Conservation (phyloP, 805 yeast genomes). For the Kodamaea kaohsiungensis region DNA sequence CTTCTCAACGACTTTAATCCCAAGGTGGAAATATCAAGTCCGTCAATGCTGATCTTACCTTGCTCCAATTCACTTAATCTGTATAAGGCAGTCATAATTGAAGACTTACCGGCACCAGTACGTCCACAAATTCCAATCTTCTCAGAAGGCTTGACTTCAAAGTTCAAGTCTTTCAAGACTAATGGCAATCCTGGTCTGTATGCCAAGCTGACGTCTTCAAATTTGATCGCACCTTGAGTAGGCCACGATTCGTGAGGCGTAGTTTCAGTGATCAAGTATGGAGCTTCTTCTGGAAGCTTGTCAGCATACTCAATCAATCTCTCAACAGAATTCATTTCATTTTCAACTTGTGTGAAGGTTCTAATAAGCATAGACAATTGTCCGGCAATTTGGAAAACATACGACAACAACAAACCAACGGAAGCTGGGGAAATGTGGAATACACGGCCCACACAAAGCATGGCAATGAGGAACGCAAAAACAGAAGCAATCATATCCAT, state of each 20-base stretch:
- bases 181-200: conserved; percentile 64
- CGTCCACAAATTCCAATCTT: conserved; percentile 87
- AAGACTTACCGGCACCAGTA: conserved; percentile 84
- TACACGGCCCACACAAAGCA: conserved; percentile 61
- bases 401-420: conserved; percentile 69
- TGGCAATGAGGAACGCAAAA: conserved; percentile 53
- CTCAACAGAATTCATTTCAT: conserved; percentile 76
- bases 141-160: conserved; percentile 54
- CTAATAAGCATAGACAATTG: conserved; percentile 62
- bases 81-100: conserved; percentile 65
- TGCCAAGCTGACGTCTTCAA: conserved; percentile 50
- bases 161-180: conserved; percentile 50
- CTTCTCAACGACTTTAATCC: conserved; percentile 59
- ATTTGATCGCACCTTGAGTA: conserved; percentile 45
- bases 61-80: conserved; percentile 51
- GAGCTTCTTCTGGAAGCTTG: conserved; percentile 66
- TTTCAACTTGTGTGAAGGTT: conserved; percentile 70
- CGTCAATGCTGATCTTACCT: conserved; percentile 60
- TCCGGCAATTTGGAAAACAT: conserved; percentile 56
- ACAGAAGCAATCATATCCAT: conserved; percentile 56
- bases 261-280: conserved; percentile 48
- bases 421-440: conserved; percentile 62
- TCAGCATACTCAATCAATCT: conserved; percentile 64
- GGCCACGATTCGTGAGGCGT: conserved; percentile 55
- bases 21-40: conserved; percentile 51